phyloP scores from a whole-genome alignment of 2,329 filamentous ascomycete genomes.

The Aspergillus sp. region DNA sequence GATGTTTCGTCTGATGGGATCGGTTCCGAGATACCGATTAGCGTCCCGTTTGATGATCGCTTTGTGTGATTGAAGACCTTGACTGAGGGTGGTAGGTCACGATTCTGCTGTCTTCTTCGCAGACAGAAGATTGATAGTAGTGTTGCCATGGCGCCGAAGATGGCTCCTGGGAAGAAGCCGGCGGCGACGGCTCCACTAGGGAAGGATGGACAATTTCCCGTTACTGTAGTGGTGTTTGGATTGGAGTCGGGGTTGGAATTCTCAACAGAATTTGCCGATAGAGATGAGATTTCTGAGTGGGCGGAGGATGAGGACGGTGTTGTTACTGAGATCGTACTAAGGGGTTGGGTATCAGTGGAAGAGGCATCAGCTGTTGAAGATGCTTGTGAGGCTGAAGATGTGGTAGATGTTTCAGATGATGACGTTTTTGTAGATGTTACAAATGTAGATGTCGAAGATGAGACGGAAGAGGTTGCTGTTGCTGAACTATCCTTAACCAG shows the following conservation, averaged over 20 bases:
- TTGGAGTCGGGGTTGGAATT: slow-evolving; percentile 8
- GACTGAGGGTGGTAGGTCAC: slow-evolving; percentile 10
- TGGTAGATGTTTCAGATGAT: slow-evolving; percentile 4
- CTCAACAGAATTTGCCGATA: neutral
- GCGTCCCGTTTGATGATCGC: slow-evolving; percentile 26
- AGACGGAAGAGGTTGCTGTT: slow-evolving; percentile 10
- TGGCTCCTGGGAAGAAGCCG: slow-evolving; percentile 43
- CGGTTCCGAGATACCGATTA: slow-evolving; percentile 38
- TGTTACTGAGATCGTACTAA: neutral
- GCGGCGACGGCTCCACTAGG: slow-evolving; percentile 37
- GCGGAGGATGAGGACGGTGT: neutral
- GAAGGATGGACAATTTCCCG: slow-evolving; percentile 30
- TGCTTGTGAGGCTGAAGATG: neutral
- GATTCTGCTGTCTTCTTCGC: slow-evolving; percentile 20
- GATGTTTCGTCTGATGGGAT: slow-evolving; percentile 39
- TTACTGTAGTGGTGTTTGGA: slow-evolving; percentile 1
- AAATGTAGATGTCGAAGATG: slow-evolving; percentile 14
- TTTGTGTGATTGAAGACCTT: slow-evolving; percentile 24
- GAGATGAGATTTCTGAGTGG: slow-evolving; percentile 8
- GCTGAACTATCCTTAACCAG: slow-evolving; percentile 20
- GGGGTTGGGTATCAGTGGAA: neutral
- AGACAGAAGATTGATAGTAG: slow-evolving; percentile 44
- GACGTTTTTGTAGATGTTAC: slow-evolving; percentile 13
- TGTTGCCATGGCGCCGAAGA: slow-evolving; percentile 48
- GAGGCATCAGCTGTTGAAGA: neutral